Evolutionary conservation across 2,329 filamentous ascomycete genomes (phyloP).

Genomic region (Curvularia hawaiiensis): DNA sequence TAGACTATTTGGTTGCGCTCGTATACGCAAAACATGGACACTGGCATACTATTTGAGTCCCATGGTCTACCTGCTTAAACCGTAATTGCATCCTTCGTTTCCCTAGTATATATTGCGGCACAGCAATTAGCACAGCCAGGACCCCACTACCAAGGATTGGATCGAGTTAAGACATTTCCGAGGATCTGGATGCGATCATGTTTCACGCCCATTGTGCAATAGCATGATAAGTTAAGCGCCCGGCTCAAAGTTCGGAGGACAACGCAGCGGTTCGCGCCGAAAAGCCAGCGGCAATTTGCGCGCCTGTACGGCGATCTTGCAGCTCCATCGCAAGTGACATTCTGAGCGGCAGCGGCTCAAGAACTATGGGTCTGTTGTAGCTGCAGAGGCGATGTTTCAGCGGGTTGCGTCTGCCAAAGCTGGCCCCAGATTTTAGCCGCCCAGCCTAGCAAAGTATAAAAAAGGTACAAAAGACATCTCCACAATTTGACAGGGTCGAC

Average conservation of each 20-base stretch:
- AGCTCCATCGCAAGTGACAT: neutral
- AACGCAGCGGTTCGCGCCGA: conserved; percentile 13
- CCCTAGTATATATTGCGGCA: conserved; percentile 4
- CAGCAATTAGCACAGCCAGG: neutral
- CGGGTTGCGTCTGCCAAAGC: neutral
- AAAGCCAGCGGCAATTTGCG: conserved; percentile 1
- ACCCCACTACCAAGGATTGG: neutral
- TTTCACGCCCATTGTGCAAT: conserved; percentile 10
- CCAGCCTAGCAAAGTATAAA: neutral
- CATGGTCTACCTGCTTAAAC: no score
- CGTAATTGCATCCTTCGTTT: neutral
- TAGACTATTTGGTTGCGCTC: no score
- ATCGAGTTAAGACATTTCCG: neutral
- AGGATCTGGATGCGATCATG: neutral
- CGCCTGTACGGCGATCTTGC: conserved; percentile 1
- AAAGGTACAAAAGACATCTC: neutral
- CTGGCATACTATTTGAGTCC: no score
- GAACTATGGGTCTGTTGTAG: neutral
- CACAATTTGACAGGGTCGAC: neutral
- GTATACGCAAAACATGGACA: no score
- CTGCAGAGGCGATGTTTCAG: neutral
- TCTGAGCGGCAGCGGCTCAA: neutral
- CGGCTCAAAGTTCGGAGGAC: conserved; percentile 4
- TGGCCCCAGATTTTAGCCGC: neutral
- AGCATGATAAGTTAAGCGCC: conserved; percentile 12